phyloP scores from a whole-genome alignment of 2,329 filamentous ascomycete species.

The Ophiostoma sp. region DNA sequence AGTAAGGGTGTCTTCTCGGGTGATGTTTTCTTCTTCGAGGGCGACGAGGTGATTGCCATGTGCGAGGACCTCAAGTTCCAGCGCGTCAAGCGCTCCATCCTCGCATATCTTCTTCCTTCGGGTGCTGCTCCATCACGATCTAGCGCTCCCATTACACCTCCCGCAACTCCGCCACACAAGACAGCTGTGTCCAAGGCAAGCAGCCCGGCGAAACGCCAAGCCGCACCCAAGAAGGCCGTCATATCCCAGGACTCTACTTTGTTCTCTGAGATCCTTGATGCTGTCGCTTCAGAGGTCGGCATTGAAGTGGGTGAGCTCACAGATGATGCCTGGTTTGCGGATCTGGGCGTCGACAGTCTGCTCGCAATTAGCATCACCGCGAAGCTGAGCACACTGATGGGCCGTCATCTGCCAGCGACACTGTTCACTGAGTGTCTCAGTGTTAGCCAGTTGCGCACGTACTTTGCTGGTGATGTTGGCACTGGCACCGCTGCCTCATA shows the following conservation, averaged over 20 bases:
- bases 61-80: slow-evolving; percentile 59
- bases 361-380: slow-evolving; percentile 55
- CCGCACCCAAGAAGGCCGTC: slow-evolving; percentile 43
- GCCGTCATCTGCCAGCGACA: slow-evolving; percentile 49
- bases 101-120: slow-evolving; percentile 63
- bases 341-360: slow-evolving; percentile 57
- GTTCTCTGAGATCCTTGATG: slow-evolving; percentile 44
- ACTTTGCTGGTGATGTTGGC: slow-evolving; percentile 35
- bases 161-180: slow-evolving; percentile 32
- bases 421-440: slow-evolving; percentile 53
- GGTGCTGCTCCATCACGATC: slow-evolving; percentile 41
- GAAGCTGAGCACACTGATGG: slow-evolving; percentile 53
- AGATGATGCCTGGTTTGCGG: slow-evolving; percentile 52
- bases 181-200: slow-evolving; percentile 33
- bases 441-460: slow-evolving; percentile 48
- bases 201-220: slow-evolving; percentile 44
- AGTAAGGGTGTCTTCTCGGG: slow-evolving; percentile 47
- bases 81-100: slow-evolving; percentile 58
- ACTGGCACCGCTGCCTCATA: slow-evolving; percentile 23
- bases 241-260: slow-evolving; percentile 48
- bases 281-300: slow-evolving; percentile 53
- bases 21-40: slow-evolving; percentile 52
- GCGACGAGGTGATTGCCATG: slow-evolving; percentile 45
- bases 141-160: slow-evolving; percentile 30
- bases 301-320: slow-evolving; percentile 50